Conservation (phyloP, 305 asterid genomes). For the Fraxinus nigra region DNA sequence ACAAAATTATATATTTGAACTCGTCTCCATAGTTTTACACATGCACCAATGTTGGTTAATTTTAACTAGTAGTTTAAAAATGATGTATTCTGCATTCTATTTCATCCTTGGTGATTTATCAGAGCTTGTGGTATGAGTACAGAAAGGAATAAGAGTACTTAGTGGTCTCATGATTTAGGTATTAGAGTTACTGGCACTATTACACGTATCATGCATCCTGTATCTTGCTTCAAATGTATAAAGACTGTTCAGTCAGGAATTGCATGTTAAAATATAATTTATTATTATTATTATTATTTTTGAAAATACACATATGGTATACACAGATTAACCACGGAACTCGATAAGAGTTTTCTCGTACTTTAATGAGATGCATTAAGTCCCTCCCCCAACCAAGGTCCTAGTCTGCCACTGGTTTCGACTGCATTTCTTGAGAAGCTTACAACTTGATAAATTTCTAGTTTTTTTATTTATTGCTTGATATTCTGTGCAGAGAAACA, state of each 20-base stretch:
- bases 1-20: background rate
- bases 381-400: background rate
- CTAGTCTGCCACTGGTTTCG: background rate
- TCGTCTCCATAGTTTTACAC: background rate
- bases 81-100: background rate
- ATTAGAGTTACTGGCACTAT: background rate
- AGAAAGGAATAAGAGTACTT: background rate
- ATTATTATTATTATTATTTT: too few relatives aligned
- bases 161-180: background rate
- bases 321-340: background rate
- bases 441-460: too few relatives aligned
- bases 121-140: background rate
- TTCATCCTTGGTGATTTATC: background rate
- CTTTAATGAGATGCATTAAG: background rate
- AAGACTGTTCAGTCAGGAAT: background rate
- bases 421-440: background rate
- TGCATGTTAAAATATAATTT: background rate
- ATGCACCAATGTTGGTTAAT: background rate
- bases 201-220: background rate
- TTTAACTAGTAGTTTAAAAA: background rate
- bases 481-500: conserved; percentile 35
- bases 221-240: background rate
- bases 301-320: background rate
- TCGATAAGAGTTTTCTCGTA: background rate
- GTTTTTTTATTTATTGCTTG: background rate